Evolutionary conservation across 179 eudicot species (phyloP).

Genomic region (Actinidia chinensis): DNA sequence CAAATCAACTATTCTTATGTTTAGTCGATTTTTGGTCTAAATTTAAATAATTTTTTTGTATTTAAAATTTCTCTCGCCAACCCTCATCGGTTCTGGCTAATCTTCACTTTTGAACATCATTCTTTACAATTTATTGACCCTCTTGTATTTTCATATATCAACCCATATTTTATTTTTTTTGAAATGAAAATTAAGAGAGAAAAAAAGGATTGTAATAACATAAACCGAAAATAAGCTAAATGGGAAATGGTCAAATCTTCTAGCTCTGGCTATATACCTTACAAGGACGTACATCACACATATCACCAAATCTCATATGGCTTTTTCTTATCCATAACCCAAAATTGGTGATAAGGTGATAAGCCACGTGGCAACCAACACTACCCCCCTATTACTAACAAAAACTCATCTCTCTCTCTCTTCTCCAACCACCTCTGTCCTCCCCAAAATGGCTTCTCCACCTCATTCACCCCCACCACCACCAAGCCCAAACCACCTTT

Average conservation of each 20-base stretch:
- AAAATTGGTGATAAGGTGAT: conserved; percentile 67
- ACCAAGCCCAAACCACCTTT: conserved; percentile 39
- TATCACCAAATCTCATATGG: conserved; percentile 25
- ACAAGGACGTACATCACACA: not conserved
- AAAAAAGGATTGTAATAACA: no score
- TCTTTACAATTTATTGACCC: no score
- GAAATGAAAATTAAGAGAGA: no score
- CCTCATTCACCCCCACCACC: conserved; percentile 43
- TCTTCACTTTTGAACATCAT: no score
- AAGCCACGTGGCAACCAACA: conserved; percentile 51
- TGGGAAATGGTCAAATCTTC: not conserved
- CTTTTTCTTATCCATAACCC: conserved; percentile 59
- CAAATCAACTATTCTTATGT: no score
- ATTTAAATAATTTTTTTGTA: no score
- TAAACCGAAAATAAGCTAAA: no score
- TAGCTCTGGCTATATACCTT: not conserved
- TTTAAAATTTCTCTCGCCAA: no score
- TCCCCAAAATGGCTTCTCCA: conserved; percentile 67
- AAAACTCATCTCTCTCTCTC: conserved; percentile 26
- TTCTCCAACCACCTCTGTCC: conserved; percentile 13
- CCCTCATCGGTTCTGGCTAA: no score
- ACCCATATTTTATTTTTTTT: no score
- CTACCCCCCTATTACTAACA: conserved; percentile 15
- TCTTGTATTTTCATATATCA: no score
- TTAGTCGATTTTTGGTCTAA: no score